Evolutionary conservation across 495 filamentous ascomycete species (phyloP).

Genomic region (Aspergillus kassunensis): DNA sequence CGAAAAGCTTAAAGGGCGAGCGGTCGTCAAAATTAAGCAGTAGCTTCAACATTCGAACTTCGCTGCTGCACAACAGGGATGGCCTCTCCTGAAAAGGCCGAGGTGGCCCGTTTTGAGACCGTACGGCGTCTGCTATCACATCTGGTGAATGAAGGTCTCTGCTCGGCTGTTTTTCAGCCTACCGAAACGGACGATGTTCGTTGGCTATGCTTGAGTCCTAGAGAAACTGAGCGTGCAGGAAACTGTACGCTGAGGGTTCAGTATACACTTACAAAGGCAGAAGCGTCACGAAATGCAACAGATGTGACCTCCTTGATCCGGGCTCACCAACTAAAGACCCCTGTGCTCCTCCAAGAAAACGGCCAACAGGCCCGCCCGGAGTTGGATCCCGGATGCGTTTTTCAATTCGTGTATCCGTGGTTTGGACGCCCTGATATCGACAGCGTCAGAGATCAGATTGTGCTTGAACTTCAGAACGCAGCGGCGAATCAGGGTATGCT

Average conservation of each 20-base stretch:
- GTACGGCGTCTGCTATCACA: neutral
- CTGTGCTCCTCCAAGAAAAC: neutral
- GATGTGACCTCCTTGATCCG: neutral
- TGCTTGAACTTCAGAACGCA: neutral
- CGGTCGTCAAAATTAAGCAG: no score
- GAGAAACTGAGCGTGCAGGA: neutral
- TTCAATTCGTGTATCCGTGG: neutral
- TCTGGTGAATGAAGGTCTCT: slow-evolving; percentile 1
- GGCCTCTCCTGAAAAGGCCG: neutral
- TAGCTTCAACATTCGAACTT: no score
- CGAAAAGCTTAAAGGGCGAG: no score
- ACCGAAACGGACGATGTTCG: neutral
- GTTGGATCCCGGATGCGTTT: neutral
- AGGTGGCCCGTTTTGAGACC: neutral
- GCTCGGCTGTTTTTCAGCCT: neutral
- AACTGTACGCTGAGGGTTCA: neutral
- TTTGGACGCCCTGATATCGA: neutral
- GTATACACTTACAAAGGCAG: neutral
- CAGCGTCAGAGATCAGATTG: neutral
- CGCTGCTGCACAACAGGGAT: neutral
- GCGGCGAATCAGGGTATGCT: neutral
- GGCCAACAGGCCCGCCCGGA: neutral
- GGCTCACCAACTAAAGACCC: neutral
- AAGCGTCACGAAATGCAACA: neutral
- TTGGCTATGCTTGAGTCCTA: neutral